Evolutionary conservation across 495 filamentous ascomycete genomes (phyloP).

Genomic region (Trichocladium antarcticum): DNA sequence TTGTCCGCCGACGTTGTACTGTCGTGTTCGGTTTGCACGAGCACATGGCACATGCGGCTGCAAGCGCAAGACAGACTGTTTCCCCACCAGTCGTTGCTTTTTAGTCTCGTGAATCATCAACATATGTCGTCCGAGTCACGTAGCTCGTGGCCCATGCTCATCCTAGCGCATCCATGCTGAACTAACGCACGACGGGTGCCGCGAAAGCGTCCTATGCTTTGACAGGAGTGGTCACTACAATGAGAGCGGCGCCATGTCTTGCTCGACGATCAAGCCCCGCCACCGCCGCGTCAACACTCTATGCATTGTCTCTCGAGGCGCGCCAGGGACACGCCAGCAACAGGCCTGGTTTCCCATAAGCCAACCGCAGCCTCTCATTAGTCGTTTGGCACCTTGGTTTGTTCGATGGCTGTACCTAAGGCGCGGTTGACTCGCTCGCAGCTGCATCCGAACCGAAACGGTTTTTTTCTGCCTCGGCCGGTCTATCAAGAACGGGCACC

Average conservation of each 20-base stretch:
- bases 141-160: slow-evolving; percentile 4
- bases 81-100: slow-evolving; percentile 8
- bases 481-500: background rate
- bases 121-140: background rate
- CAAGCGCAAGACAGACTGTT: slow-evolving; percentile 24
- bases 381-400: slow-evolving; percentile 11
- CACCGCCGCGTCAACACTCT: too few species aligned
- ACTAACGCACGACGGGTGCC: slow-evolving; percentile 15
- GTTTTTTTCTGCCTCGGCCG: slow-evolving; percentile 11
- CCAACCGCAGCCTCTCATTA: slow-evolving; percentile 5
- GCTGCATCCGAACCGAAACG: slow-evolving; percentile 23
- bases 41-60: slow-evolving; percentile 19
- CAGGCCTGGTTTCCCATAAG: too few species aligned
- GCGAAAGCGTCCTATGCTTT: slow-evolving; percentile 22
- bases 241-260: too few species aligned
- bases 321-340: too few species aligned
- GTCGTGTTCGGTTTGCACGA: background rate
- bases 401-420: slow-evolving; percentile 14
- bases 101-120: background rate
- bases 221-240: too few species aligned
- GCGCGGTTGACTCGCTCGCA: slow-evolving; percentile 23
- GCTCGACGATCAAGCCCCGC: too few species aligned
- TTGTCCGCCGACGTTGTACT: background rate
- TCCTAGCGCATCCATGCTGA: too few species aligned
- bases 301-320: too few species aligned